Evolutionary conservation across 2,329 filamentous ascomycete species (phyloP), one percentile per base, ranked within the genome.

Genomic region (Orbilia javanica): DNA sequence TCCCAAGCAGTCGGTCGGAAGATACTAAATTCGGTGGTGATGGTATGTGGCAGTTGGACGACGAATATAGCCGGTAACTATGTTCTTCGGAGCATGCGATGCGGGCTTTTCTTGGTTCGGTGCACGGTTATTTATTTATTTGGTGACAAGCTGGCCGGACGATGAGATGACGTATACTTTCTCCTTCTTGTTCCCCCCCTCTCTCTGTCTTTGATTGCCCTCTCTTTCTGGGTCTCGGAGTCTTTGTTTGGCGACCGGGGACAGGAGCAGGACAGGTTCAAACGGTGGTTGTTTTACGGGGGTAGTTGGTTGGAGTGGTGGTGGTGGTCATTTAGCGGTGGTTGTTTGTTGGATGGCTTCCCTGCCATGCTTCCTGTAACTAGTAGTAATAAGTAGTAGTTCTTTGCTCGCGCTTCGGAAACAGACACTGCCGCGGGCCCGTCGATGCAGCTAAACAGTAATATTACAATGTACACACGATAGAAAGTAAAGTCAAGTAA

Each of bases 151-250:
- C 36, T 48, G 66, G 42, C 36, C 60, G 36, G 29, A 66, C 48
- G 57, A 73, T 73, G 50, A 73, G 53, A 73, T 73, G 60, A 66
- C 62, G 62, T 73, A 67, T 50, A 10, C 39, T 20, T n/a, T 44
- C 36, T 44, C n/a, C n/a, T n/a, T n/a, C n/a, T n/a, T n/a, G n/a
- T n/a, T n/a, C n/a, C n/a, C n/a, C n/a, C n/a, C n/a, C n/a, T n/a
- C n/a, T n/a, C n/a, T n/a, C n/a, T n/a, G n/a, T n/a, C n/a, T n/a
- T n/a, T n/a, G n/a, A n/a, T n/a, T n/a, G n/a, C n/a, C n/a, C 36
- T 39, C 36, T 39, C 10, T 39, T 13, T 39, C 11, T 13, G 11
- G 13, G 8, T 15, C 36, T 39, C 10, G 36, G 10, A 13, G 36
- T 39, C 36, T 39, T 39, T 39, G 36, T 39, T 39, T 39, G 13